Percentiles rank a stretch among this genome's conserved stretches.
phyloP scores from a whole-genome alignment of 345 rosid species.

The Ceriops decandra region DNA sequence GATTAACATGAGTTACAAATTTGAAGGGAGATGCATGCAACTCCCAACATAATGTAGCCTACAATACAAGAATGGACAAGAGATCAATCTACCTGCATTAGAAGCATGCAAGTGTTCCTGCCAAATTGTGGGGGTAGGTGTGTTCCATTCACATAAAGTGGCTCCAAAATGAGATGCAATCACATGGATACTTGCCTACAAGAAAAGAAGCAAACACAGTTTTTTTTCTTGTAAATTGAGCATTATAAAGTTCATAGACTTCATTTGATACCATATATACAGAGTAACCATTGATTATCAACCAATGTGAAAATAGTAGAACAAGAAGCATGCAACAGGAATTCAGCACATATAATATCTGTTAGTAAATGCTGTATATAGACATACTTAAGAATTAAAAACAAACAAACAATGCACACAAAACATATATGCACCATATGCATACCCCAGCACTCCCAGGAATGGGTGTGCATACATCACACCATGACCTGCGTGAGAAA shows the following conservation, averaged over 20 bases:
- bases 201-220: not conserved
- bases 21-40: not conserved
- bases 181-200: constrained; percentile 60
- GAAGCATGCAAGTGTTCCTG: constrained; percentile 72
- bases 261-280: not conserved
- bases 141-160: constrained; percentile 74
- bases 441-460: too few species aligned
- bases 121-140: constrained; percentile 96
- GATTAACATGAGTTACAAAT: not conserved
- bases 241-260: not conserved
- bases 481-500: not conserved
- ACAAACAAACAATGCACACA: too few species aligned
- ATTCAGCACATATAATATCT: not conserved
- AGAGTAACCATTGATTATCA: not conserved
- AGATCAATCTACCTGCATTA: constrained; percentile 44
- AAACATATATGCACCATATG: too few species aligned
- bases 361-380: too few species aligned
- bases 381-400: too few species aligned
- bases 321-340: not conserved
- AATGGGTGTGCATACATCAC: too few species aligned
- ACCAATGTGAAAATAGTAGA: not conserved
- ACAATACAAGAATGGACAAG: not conserved
- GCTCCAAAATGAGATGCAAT: constrained; percentile 77
- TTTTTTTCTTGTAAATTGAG: not conserved
- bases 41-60: not conserved